Evolutionary conservation across 2,329 filamentous ascomycete species (phyloP).

Genomic region (Myriosclerotinia scirpicola): DNA sequence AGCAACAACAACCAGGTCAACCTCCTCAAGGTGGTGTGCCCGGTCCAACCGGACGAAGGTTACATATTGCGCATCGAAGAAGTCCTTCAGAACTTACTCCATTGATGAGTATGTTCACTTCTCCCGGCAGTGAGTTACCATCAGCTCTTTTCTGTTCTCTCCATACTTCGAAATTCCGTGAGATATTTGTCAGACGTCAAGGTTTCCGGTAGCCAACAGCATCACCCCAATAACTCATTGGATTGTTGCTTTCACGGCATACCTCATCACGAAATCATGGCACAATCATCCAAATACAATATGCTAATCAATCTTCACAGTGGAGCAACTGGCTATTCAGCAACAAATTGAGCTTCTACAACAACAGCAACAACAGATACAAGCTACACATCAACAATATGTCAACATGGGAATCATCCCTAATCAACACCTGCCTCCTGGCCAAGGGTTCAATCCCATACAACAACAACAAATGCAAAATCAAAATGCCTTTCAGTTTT

Average conservation of each 20-base stretch:
- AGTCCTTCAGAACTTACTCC: conserved; percentile 97
- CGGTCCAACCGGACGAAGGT: conserved; percentile 80
- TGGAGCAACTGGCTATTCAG: conserved; percentile 97
- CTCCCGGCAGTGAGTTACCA: conserved; percentile 58
- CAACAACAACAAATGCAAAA: conserved; percentile 73
- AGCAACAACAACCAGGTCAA: conserved; percentile 41
- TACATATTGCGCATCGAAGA: conserved; percentile 95
- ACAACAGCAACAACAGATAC: conserved; percentile 96
- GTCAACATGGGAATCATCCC: conserved; percentile 96
- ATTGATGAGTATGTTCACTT: conserved; percentile 83
- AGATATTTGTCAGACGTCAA: conserved; percentile 35
- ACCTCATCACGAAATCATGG: conserved; percentile 26
- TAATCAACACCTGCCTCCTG: conserved; percentile 72
- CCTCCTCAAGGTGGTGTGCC: conserved; percentile 54
- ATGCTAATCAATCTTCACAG: conserved; percentile 47
- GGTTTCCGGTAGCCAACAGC: not conserved
- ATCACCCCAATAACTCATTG: conserved; percentile 5
- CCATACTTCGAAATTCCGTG: conserved; percentile 21
- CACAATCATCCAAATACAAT: not conserved
- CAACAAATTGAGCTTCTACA: conserved; percentile 97
- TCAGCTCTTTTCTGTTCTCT: conserved; percentile 21
- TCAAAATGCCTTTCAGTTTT: conserved; percentile 87
- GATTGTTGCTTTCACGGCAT: not conserved
- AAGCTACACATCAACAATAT: conserved; percentile 95
- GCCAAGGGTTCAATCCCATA: conserved; percentile 68